Evolutionary conservation across 139 green algal species (phyloP).

Genomic region (Deuterostichococcus epilithicus): DNA sequence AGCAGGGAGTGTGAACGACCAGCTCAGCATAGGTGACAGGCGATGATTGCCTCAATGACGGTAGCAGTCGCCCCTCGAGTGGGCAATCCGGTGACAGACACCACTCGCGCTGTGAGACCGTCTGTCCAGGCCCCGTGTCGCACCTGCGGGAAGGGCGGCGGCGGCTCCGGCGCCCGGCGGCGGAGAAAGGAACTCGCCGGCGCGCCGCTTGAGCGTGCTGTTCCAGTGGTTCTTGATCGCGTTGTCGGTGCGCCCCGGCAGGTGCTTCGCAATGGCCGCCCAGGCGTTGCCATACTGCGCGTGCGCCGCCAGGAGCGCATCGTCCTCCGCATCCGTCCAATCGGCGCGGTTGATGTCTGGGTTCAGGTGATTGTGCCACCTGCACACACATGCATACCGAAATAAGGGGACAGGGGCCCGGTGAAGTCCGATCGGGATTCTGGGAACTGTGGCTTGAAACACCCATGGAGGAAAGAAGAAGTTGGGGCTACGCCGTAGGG

Average conservation of each 20-base stretch:
- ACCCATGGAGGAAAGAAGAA: too few species aligned
- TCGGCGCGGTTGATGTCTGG: conserved; percentile 47
- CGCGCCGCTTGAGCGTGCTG: conserved; percentile 41
- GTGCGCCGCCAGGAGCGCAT: conserved; percentile 35
- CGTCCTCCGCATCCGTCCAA: conserved; percentile 50
- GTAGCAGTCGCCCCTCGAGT: too few species aligned
- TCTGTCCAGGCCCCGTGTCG: too few species aligned
- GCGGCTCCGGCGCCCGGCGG: too few species aligned
- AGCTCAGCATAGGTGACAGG: too few species aligned
- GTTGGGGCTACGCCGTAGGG: too few species aligned
- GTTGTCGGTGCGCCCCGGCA: conserved; percentile 77
- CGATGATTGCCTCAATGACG: too few species aligned
- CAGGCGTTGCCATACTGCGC: conserved; percentile 60
- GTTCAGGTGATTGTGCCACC: conserved; percentile 80
- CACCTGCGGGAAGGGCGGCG: background rate
- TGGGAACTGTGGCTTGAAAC: too few species aligned
- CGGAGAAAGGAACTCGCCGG: background rate
- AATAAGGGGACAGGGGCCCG: too few species aligned
- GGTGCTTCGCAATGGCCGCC: conserved; percentile 63
- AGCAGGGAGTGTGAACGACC: background rate
- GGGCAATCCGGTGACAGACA: too few species aligned
- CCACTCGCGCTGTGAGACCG: too few species aligned
- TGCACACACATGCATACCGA: background rate
- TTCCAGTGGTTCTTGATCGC: conserved; percentile 89
- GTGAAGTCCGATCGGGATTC: too few species aligned